These are phyloP conservation scores for Diphasiastrum complanatum DNA, from an alignment of 83 land plant genomes.

Conservation along the genomic window DNA sequence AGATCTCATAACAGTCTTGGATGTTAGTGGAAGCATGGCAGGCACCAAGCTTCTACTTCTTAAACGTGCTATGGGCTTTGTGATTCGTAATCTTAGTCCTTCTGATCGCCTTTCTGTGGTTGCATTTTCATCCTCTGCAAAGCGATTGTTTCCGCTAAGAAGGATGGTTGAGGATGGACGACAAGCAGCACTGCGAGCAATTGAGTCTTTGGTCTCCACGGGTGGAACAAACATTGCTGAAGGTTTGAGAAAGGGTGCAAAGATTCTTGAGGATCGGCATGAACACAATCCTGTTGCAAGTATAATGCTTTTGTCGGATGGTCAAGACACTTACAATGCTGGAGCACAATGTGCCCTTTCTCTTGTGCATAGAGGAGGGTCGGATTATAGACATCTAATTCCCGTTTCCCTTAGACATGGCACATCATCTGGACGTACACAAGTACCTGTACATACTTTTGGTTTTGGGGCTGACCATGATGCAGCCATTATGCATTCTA, in stretches of 20 bases:
- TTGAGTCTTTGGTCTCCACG: constrained; percentile 49
- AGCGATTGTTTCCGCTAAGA: constrained; percentile 64
- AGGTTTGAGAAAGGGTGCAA: constrained; percentile 62
- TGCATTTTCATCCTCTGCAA: constrained; percentile 74
- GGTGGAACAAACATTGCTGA: constrained; percentile 88
- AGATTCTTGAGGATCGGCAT: constrained; percentile 54
- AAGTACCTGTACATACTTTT: constrained; percentile 71
- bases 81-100: constrained; percentile 75
- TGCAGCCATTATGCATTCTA: constrained; percentile 69
- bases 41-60: constrained; percentile 76
- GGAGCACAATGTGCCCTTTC: constrained; percentile 8
- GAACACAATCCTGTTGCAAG: constrained; percentile 65
- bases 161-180: constrained; percentile 62
- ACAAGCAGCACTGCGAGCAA: constrained; percentile 54
- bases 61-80: constrained; percentile 76
- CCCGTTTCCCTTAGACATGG: constrained; percentile 37
- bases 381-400: constrained; percentile 37
- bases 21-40: constrained; percentile 94
- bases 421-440: constrained; percentile 19
- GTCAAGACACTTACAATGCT: constrained; percentile 67
- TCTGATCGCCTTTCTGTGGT: constrained; percentile 73
- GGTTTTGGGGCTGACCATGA: constrained; percentile 95
- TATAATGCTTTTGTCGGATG: constrained; percentile 82
- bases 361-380: background rate
- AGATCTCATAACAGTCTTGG: constrained; percentile 87